phyloP scores from a whole-genome alignment of 306 rosid genomes.

The Sophora flavescens region DNA sequence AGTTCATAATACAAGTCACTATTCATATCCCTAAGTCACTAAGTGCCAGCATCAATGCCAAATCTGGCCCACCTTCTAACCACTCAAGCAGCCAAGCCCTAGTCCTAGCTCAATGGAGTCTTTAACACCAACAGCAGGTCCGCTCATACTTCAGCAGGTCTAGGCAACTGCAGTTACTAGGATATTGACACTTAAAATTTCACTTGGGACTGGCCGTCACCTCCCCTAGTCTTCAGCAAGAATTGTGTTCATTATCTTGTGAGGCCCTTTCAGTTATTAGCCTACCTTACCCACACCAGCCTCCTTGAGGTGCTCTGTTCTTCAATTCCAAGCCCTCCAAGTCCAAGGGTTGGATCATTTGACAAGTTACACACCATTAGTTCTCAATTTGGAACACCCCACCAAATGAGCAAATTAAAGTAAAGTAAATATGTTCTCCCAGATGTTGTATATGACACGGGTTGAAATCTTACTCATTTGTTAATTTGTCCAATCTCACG shows the following conservation, averaged over 20 bases:
- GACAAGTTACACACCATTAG: constrained; percentile 13
- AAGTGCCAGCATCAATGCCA: background rate
- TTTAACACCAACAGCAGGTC: constrained; percentile 16
- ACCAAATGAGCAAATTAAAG: constrained; percentile 6
- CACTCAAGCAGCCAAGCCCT: background rate
- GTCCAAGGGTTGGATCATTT: constrained; percentile 15
- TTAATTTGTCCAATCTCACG: constrained; percentile 86
- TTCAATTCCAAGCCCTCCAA: constrained; percentile 22
- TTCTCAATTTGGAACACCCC: constrained; percentile 7
- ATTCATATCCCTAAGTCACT: background rate
- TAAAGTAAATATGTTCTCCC: constrained; percentile 1
- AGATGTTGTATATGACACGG: constrained; percentile 22
- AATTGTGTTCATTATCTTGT: background rate
- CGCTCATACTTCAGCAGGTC: constrained; percentile 10
- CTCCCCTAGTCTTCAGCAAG: constrained; percentile 10
- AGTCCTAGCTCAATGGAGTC: background rate
- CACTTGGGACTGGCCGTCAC: background rate
- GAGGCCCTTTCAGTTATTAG: constrained; percentile 6
- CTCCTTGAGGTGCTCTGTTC: constrained; percentile 19
- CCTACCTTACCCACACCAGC: background rate
- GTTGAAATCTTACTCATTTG: constrained; percentile 65
- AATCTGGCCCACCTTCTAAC: constrained; percentile 17
- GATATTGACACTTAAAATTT: constrained; percentile 8
- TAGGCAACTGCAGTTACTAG: constrained; percentile 1
- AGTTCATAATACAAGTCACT: background rate